phyloP scores from a whole-genome alignment of 2,329 filamentous ascomycete species.

The Curvularia hawaiiensis region DNA sequence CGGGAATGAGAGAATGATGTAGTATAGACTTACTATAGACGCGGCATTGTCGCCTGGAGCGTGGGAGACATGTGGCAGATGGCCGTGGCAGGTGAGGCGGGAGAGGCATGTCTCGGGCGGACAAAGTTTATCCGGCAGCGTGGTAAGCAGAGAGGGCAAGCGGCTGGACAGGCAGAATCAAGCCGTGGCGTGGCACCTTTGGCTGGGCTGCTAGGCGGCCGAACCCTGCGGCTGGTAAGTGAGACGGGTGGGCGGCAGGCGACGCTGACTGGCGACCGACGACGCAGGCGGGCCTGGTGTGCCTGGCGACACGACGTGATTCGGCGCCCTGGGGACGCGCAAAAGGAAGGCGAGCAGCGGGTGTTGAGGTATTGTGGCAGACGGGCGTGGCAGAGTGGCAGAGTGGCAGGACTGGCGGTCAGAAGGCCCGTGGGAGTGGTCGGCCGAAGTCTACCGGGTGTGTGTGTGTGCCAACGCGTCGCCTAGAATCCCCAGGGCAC shows the following conservation, averaged over 20 bases:
- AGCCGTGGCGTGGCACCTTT: constrained; percentile 17
- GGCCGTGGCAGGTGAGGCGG: background rate
- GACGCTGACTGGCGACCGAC: constrained; percentile 5
- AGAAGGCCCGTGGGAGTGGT: constrained; percentile 5
- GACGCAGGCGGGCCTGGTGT: constrained; percentile 5
- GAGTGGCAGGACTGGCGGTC: constrained; percentile 5
- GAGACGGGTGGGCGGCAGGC: constrained; percentile 4
- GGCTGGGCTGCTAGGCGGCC: constrained; percentile 11
- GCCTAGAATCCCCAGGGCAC: constrained; percentile 4
- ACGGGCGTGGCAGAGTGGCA: no score
- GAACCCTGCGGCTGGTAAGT: constrained; percentile 11
- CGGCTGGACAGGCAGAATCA: constrained; percentile 8
- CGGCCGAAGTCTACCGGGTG: constrained; percentile 24
- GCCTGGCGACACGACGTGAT: constrained; percentile 5
- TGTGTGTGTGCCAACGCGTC: constrained; percentile 3
- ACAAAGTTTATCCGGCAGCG: constrained; percentile 13
- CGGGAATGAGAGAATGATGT: background rate
- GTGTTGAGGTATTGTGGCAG: no score
- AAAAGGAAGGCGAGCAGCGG: background rate
- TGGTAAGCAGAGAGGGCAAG: constrained; percentile 5
- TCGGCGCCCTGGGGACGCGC: background rate
- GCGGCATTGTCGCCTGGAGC: no score
- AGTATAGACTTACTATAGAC: background rate
- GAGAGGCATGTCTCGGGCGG: constrained; percentile 1
- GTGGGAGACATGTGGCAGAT: background rate